These are phyloP conservation scores for Spathaspora girioi DNA, from an alignment of 805 yeast species.

Conservation along the genomic window DNA sequence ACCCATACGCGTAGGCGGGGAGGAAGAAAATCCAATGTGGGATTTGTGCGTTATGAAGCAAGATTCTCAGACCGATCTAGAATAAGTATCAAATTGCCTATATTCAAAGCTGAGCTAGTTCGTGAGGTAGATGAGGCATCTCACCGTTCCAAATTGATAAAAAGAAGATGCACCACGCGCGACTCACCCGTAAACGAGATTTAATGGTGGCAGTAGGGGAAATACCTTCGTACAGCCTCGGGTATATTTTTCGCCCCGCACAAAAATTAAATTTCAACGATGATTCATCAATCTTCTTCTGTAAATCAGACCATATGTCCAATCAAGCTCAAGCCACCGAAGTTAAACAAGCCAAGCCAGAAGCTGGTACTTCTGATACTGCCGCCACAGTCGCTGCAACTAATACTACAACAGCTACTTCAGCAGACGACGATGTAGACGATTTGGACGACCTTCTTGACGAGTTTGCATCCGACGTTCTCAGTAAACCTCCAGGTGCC, in stretches of 20 bases:
- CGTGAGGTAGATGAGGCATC: too few species aligned
- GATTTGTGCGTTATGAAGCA: too few species aligned
- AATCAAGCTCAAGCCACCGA: neutral
- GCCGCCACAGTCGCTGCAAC: neutral
- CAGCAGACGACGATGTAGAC: constrained; percentile 44
- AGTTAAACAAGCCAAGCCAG: neutral
- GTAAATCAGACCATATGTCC: neutral
- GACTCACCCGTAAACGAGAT: too few species aligned
- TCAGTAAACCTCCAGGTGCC: constrained; percentile 57
- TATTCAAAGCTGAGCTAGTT: too few species aligned
- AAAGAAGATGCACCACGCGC: too few species aligned
- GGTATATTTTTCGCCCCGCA: neutral
- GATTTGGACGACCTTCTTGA: constrained; percentile 83
- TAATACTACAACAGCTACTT: neutral
- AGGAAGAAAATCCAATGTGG: too few species aligned
- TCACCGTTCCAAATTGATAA: too few species aligned
- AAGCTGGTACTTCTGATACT: neutral
- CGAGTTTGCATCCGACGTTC: constrained; percentile 72
- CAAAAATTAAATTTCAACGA: neutral
- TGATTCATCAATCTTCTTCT: neutral
- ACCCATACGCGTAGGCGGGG: too few species aligned
- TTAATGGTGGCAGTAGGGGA: too few species aligned
- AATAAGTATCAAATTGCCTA: too few species aligned
- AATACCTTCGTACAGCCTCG: neutral
- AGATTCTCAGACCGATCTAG: too few species aligned